Conservation (phyloP, 1,284 basidiomycete genomes). For the Vanrija sp. region DNA sequence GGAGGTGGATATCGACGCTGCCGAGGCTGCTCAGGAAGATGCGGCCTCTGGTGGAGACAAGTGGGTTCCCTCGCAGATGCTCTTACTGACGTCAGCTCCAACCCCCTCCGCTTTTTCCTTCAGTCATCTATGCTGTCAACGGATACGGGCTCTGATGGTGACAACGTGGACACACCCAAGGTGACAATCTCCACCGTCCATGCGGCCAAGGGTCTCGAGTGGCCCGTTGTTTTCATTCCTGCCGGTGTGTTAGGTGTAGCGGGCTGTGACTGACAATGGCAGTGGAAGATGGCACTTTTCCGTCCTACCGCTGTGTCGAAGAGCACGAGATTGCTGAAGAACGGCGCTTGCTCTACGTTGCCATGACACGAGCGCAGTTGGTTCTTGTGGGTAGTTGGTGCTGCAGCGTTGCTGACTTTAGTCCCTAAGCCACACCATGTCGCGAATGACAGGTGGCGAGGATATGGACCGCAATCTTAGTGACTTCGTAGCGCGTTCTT, state of each 20-base stretch:
- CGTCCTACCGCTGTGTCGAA: conserved; percentile 62
- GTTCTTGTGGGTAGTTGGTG: conserved; percentile 53
- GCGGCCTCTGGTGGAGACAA: background rate
- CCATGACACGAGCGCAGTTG: conserved; percentile 80
- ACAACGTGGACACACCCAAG: conserved; percentile 55
- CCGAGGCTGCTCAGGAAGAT: background rate
- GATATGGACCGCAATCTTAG: conserved; percentile 40
- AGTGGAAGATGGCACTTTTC: conserved; percentile 76
- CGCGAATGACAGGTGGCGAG: conserved; percentile 44
- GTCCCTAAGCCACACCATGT: conserved; percentile 39
- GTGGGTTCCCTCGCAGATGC: background rate
- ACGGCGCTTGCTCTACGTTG: conserved; percentile 79
- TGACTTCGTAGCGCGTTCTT: conserved; percentile 36
- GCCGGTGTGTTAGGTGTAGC: conserved; percentile 27
- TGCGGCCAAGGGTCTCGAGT: conserved; percentile 86
- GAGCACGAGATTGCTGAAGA: conserved; percentile 75
- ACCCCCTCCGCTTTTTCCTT: conserved; percentile 72
- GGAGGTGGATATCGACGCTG: background rate
- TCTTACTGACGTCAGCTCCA: conserved; percentile 52
- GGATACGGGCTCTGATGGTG: conserved; percentile 63
- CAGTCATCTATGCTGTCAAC: conserved; percentile 82
- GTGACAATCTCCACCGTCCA: conserved; percentile 86
- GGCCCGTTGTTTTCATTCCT: conserved; percentile 61
- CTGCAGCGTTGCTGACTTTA: conserved; percentile 9
- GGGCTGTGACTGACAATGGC: background rate